Percentiles rank a stretch among this genome's conserved stretches.
Conservation (phyloP, 2,329 filamentous ascomycete species). For the Rachicladosporium sp. region DNA sequence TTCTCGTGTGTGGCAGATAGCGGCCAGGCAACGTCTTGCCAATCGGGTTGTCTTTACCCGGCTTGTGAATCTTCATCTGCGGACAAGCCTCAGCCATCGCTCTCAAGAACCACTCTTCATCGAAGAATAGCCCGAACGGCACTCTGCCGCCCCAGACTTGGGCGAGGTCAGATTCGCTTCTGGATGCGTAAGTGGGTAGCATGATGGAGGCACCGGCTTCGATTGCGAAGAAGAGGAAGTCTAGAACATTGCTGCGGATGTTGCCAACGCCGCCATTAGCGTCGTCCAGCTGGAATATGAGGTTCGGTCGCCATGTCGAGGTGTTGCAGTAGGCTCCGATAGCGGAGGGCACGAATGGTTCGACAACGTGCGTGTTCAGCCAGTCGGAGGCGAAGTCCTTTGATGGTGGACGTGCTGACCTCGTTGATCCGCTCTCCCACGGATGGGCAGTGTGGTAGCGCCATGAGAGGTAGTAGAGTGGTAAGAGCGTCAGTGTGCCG, state of each 20-base stretch:
- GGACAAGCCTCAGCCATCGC: constrained; percentile 14
- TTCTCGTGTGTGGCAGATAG: constrained; percentile 13
- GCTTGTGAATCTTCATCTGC: constrained; percentile 16
- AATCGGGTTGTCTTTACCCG: constrained; percentile 7
- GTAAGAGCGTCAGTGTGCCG: constrained; percentile 9
- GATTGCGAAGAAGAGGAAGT: constrained; percentile 36
- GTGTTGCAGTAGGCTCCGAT: constrained; percentile 22
- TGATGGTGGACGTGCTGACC: neutral
- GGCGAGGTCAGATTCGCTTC: constrained; percentile 9
- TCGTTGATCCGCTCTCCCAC: constrained; percentile 1
- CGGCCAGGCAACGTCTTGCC: constrained; percentile 10
- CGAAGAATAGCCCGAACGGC: constrained; percentile 17
- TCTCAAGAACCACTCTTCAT: constrained; percentile 16
- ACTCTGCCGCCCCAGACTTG: constrained; percentile 14
- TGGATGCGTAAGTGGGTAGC: constrained; percentile 9
- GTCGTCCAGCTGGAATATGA: constrained; percentile 34
- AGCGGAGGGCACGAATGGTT: constrained; percentile 14
- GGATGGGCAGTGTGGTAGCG: constrained; percentile 6
- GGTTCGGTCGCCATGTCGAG: constrained; percentile 28
- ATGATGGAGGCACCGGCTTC: constrained; percentile 34
- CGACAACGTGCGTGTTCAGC: constrained; percentile 13
- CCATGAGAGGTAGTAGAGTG: constrained; percentile 14
- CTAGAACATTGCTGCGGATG: constrained; percentile 34
- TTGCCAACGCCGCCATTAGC: constrained; percentile 33
- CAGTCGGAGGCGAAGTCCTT: constrained; percentile 15